Evolutionary conservation across 1,284 basidiomycete genomes (phyloP), one percentile per base, ranked within the genome.

Genomic region (Naganishia liquefaciens): DNA sequence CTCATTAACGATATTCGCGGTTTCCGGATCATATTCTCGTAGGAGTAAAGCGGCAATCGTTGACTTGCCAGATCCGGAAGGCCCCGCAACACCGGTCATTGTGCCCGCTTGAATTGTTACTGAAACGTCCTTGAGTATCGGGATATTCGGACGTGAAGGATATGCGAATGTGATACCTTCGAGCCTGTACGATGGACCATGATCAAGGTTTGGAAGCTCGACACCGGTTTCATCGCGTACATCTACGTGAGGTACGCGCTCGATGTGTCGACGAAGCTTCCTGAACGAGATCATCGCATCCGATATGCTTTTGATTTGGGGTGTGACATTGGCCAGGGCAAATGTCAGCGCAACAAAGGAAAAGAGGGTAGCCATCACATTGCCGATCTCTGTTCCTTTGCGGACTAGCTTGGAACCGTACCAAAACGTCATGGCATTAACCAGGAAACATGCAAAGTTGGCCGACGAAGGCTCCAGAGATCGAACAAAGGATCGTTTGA

Each of bases 81-180:
- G 76, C 15, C 80, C 80, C 13, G 80, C 80, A 7, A 84, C 72
- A 2, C 79, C 80, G 0, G 79, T 74, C 40, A 79, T 72, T 66
- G 79, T 79, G 1, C 75, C 75, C 0, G 71, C 57, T 19, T 70
- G 70, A 42, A 81, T 76, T 25, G 68, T 66, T 33, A 80, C 62
- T 21, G 73, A 73, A 1, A 81, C 74, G 40, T 75, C 72, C 54
- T 78, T 71, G 21, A 81, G 71, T 4, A 95, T 92, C 57, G 89
- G 87, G 7, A 77, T 74, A 23, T 70, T 68, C 1, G 79, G 79
- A 30, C 80, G 72, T 10, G 79, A 78, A 0, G 80, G 80, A 68
- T 81, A 81, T 42, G 73, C 71, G 66, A 81, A 81, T 21, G 76
- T 75, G 27, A 82, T 77, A 61, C 76, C 69, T n/a, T 76, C 71